Evolutionary conservation across 306 rosid genomes (phyloP), one percentile per base, ranked within the genome.

Genomic region (Cercis canadensis): DNA sequence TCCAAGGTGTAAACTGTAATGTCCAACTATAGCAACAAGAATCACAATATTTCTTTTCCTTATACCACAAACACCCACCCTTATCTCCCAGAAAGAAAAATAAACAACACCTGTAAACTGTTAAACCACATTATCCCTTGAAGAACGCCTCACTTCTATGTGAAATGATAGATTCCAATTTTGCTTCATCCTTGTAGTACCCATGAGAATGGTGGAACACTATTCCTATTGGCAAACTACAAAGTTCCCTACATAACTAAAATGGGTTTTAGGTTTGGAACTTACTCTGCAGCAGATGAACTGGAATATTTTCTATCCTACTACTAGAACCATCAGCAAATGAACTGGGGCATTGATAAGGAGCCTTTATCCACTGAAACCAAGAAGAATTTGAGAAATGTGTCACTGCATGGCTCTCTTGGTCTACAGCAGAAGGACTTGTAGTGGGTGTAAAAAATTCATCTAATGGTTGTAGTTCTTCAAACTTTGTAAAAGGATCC

Each of bases 361-460:
- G 97, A 44, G 91, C 96, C 74, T 86, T 89, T 46, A 91, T 91
- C 99, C 99, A 95, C 85, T 91, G 97, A 85, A 91, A 91, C 99
- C 97, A 95, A 67, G 99, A 93, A 0, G 97, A 86, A 59, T 87
- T 73, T 0, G 92, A 74, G 46, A 75, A 64, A 11, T 77, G 56
- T 17, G 81, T 37, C 13, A 17, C 58, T 2, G 81, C 55, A 4
- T 96, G 97, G 81, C 97, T 94, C 79, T 87, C 92, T 72, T 67
- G 84, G 71, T 80, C 87, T 24, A 81, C 39, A 4, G 78, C 69
- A 5, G 86, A 64, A 34, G 99, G 99, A 80, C 99, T 95, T 0
- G 99, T 71, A 0, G 99, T 97, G 0, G 96, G 99, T 4, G 99
- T 95, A 1, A 86, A 52, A 4, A 95, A 91, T 72, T 95, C 97